Conservation (phyloP, 208 protist species). For the Spongospora subterranea region DNA sequence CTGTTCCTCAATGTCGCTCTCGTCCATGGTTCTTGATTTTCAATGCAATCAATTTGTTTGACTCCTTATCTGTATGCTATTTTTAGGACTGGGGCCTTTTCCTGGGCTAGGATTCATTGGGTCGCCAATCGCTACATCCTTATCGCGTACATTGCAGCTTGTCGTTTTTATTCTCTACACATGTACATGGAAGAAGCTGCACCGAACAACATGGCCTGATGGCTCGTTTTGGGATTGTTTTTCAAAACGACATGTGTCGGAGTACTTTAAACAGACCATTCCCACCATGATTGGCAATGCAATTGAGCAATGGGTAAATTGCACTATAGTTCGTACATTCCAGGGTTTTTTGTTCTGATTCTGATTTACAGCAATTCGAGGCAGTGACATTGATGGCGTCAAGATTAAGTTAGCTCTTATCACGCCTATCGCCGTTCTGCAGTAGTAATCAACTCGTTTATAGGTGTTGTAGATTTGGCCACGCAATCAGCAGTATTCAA, state of each 20-base stretch:
- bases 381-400: constrained; percentile 28
- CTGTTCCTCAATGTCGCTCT: constrained; percentile 45
- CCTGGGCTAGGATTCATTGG: constrained; percentile 57
- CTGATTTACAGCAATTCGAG: constrained; percentile 2
- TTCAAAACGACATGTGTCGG: not conserved
- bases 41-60: not conserved
- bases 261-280: constrained; percentile 3
- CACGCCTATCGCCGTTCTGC: not conserved
- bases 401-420: not conserved
- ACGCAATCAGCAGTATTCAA: constrained; percentile 51
- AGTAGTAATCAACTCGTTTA: not conserved
- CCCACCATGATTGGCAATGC: constrained; percentile 49
- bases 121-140: constrained; percentile 23
- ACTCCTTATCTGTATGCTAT: not conserved
- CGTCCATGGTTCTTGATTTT: constrained; percentile 2
- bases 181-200: not conserved
- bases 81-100: not conserved
- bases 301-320: constrained; percentile 17
- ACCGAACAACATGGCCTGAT: constrained; percentile 48
- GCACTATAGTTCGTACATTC: not conserved
- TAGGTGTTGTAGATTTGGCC: constrained; percentile 4
- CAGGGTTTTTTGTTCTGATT: not conserved
- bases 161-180: constrained; percentile 32
- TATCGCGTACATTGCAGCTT: constrained; percentile 29
- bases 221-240: not conserved